These are phyloP conservation scores for Quercus variabilis DNA, from an alignment of 306 rosid genomes.

Conservation along the genomic window DNA sequence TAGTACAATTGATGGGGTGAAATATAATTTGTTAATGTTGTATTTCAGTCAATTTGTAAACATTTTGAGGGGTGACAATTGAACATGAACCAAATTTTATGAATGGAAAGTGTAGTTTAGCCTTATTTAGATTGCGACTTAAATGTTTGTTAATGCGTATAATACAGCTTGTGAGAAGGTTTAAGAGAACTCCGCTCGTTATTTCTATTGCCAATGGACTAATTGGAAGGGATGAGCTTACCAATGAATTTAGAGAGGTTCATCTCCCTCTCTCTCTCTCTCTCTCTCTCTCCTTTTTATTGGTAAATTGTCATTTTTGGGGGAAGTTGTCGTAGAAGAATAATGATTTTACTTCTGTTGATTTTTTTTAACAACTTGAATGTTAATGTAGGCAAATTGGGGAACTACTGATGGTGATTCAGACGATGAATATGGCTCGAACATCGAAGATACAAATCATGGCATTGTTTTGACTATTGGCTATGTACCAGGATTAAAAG, in stretches of 20 bases:
- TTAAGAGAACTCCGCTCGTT: constrained; percentile 31
- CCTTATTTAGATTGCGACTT: neutral
- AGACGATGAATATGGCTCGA: constrained; percentile 10
- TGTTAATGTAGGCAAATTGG: constrained; percentile 39
- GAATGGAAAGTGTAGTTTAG: too few relatives aligned
- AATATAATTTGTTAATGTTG: too few relatives aligned
- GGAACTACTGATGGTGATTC: constrained; percentile 12
- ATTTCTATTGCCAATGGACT: constrained; percentile 33
- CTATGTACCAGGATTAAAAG: constrained; percentile 66
- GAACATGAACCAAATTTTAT: too few relatives aligned
- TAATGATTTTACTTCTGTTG: too few relatives aligned
- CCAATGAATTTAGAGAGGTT: constrained; percentile 41
- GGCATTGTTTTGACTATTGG: constrained; percentile 72
- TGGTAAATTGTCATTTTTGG: neutral
- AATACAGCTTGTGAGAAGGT: constrained; percentile 17
- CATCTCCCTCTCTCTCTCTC: too few relatives aligned
- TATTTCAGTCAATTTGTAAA: too few relatives aligned
- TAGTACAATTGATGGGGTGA: too few relatives aligned
- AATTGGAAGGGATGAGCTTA: constrained; percentile 32
- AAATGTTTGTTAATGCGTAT: neutral
- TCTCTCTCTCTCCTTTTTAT: neutral
- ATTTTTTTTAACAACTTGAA: neutral
- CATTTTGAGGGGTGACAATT: too few relatives aligned
- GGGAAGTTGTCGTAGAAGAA: too few relatives aligned
- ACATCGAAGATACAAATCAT: constrained; percentile 19